phyloP scores from a whole-genome alignment of 768 basidiomycete species.

The Crepidotus variabilis region DNA sequence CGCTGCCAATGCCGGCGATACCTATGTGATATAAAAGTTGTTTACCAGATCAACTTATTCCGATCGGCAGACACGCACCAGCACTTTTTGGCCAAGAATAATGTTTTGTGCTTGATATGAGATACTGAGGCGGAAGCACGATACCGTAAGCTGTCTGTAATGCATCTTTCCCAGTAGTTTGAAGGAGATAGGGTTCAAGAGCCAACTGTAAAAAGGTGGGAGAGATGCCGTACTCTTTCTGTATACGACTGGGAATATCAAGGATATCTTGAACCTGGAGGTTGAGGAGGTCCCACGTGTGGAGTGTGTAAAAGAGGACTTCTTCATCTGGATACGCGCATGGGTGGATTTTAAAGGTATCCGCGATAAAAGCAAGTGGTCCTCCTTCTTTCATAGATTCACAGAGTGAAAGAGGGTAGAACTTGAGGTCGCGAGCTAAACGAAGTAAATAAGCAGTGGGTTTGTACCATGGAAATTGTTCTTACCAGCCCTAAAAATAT shows the following conservation, averaged over 20 bases:
- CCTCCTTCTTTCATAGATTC: constrained; percentile 24
- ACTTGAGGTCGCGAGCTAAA: constrained; percentile 44
- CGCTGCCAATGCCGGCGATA: constrained; percentile 36
- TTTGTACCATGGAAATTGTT: no score
- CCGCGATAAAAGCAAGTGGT: constrained; percentile 27
- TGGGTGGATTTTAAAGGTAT: constrained; percentile 5
- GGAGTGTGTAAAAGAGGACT: constrained; percentile 23
- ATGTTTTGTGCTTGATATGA: constrained; percentile 28
- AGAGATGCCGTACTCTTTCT: constrained; percentile 30
- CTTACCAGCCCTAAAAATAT: constrained; percentile 10
- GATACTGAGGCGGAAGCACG: constrained; percentile 12
- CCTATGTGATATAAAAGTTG: constrained; percentile 20
- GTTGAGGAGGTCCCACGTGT: constrained; percentile 40
- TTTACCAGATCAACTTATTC: no score
- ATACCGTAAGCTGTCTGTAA: background rate
- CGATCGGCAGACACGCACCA: constrained; percentile 26
- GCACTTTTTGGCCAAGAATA: constrained; percentile 46
- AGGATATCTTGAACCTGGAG: constrained; percentile 27
- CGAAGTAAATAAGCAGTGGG: no score
- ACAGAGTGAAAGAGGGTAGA: constrained; percentile 37
- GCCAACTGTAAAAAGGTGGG: constrained; percentile 21
- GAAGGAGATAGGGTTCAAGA: background rate
- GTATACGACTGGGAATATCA: constrained; percentile 31
- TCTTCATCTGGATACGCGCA: constrained; percentile 12
- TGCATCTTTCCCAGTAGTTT: constrained; percentile 1